These are phyloP conservation scores for Arthrinium puccinioides DNA, from an alignment of 2,329 filamentous ascomycete genomes.

Conservation along the genomic window DNA sequence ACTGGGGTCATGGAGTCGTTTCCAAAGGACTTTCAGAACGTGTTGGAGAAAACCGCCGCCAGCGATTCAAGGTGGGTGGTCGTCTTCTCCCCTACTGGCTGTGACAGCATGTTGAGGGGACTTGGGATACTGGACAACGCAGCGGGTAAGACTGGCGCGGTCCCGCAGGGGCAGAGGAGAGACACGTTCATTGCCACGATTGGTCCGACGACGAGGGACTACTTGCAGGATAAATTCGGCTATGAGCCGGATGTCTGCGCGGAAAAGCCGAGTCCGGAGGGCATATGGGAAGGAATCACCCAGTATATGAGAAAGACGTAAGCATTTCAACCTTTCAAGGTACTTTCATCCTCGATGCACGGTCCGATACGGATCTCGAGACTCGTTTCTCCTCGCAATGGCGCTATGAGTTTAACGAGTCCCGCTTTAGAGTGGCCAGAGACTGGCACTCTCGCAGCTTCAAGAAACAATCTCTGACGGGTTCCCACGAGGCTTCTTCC, in stretches of 20 bases:
- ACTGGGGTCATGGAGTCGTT: constrained; percentile 80
- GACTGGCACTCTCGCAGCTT: too few relatives aligned
- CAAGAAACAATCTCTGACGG: too few relatives aligned
- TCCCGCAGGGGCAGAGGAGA: constrained; percentile 18
- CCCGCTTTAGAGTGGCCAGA: too few relatives aligned
- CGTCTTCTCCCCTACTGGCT: constrained; percentile 63
- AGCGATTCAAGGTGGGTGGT: constrained; percentile 59
- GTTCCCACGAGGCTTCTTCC: too few relatives aligned
- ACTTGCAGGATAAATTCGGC: constrained; percentile 57
- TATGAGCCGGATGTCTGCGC: constrained; percentile 76
- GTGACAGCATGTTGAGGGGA: constrained; percentile 50
- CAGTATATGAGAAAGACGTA: too few relatives aligned
- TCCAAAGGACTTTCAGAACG: constrained; percentile 51
- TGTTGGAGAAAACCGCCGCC: constrained; percentile 38
- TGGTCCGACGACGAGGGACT: constrained; percentile 82
- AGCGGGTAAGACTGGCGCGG: constrained; percentile 12
- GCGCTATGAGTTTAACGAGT: too few relatives aligned
- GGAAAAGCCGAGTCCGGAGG: constrained; percentile 72
- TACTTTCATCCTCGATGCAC: too few relatives aligned
- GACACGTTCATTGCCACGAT: constrained; percentile 74
- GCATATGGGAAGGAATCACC: constrained; percentile 62
- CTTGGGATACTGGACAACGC: constrained; percentile 37
- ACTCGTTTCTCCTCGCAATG: too few relatives aligned
- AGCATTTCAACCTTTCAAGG: too few relatives aligned
- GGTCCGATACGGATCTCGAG: too few relatives aligned